Evolutionary conservation across 345 rosid genomes (phyloP), one percentile per base, ranked within the genome.

Genomic region (Corymbia maculata): DNA sequence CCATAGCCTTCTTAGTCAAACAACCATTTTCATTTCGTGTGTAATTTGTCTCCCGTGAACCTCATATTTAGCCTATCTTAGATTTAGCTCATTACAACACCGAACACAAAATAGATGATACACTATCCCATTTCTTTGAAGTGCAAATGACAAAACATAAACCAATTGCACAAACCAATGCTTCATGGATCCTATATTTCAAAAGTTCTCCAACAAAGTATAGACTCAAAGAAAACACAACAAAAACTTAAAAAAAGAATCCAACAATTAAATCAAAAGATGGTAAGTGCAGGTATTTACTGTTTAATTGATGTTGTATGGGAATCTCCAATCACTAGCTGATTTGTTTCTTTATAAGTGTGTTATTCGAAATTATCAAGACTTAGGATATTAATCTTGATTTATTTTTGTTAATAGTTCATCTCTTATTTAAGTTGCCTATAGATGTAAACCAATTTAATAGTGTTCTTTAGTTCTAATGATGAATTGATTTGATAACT

Each of bases 231-330:
- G 3, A 5, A 59, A 10, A 59, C n/a, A 59, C 13, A 10, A 0
- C 66, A 59, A 59, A 59, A 0, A 0, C 1, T 4, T 0, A 59
- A 10, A 3, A 53, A 59, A 59, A 26, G 13, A 11, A 59, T 26
- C 7, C 1, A 59, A 1, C 6, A 59, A 24, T 59, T 24, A 59
- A 0, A 59, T 59, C 66, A 11, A 59, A 59, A 4, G 6, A 26
- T 59, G 30, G 13, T 24, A 9, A 24, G 3, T 10, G n/a, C 6
- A 10, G 6, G n/a, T 4, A 24, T 57, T 13, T 24, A 24, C 3
- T 2, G 0, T 57, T 57, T 9, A 57, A 11, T 5, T 59, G 1
- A 59, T 26, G 13, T 59, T 26, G 30, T 4, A 11, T 3, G 0
- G 7, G 66, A 59, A 10, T 59, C 14, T 4, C 7, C 3, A 0